Evolutionary conservation across 805 yeast genomes (phyloP), one percentile per base, ranked within the genome.

Genomic region (Debaryomyces hansenii): DNA sequence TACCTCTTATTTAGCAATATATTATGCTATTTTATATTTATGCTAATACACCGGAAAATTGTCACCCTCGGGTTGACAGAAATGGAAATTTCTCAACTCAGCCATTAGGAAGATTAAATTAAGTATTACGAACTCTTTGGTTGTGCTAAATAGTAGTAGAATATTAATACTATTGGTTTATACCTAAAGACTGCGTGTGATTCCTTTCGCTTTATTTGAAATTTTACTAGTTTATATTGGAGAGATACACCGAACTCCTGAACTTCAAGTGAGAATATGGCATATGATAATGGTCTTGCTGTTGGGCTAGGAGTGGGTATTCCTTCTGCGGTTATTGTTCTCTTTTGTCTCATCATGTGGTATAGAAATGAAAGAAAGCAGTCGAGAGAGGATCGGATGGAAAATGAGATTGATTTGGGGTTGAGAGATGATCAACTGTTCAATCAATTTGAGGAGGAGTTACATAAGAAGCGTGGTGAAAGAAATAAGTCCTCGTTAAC

Each of bases 281-380:
- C 40, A 9, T 47, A 50, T 38, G 46, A 45, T 24, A 54, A 53
- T 37, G 57, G 63, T 9, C 56, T 70, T 45, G 67, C 76, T 5
- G 75, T 72, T 12, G 77, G 77, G 2, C 57, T 72, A 34, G 71
- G 74, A 15, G 69, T 72, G 16, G 77, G 77, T 5, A 54, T 71
- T 16, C 77, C 77, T 3, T 56, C 69, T 27, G 58, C 63, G 39
- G 45, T 72, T 5, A 58, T 70, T 14, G 27, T 71, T 5, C 32
- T 56, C 4, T 59, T 59, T 12, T 52, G 57, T 31, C 29, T 55
- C 4, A 24, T 56, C 11, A 55, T 72, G 44, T 67, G 67, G 65
- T 42, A 50, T 37, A 52, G 68, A 40, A 65, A 66, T 51, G 63
- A 64, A 36, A 57, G 63, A 33, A 57, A 58, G 24, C 73, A 67